Conservation (phyloP, 768 basidiomycete species). For the Clitopilus passeckerianus region DNA sequence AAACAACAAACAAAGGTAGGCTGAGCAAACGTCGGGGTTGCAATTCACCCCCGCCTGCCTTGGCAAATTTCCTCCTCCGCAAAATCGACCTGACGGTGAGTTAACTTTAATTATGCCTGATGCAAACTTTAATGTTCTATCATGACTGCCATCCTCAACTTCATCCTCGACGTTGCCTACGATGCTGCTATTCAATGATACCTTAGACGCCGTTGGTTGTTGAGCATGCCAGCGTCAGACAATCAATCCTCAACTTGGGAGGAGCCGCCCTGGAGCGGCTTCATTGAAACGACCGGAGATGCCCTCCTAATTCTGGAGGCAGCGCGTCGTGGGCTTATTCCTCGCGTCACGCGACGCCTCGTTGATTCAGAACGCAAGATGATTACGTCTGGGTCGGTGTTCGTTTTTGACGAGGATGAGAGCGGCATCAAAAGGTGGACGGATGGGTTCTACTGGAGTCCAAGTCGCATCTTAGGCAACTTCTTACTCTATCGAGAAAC, state of each 20-base stretch:
- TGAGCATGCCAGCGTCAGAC: neutral
- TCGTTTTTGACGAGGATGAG: slow-evolving; percentile 97
- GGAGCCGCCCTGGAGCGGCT: slow-evolving; percentile 89
- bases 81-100: slow-evolving; percentile 62
- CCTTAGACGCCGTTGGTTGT: neutral
- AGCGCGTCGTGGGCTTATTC: slow-evolving; percentile 83
- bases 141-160: slow-evolving; percentile 28
- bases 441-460: slow-evolving; percentile 96
- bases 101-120: slow-evolving; percentile 54
- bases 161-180: slow-evolving; percentile 17
- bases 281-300: slow-evolving; percentile 93
- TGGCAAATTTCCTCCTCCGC: slow-evolving; percentile 52
- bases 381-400: slow-evolving; percentile 91
- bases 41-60: slow-evolving; percentile 26
- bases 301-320: slow-evolving; percentile 97
- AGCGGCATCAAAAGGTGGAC: slow-evolving; percentile 98
- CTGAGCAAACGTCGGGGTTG: slow-evolving; percentile 31
- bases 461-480: slow-evolving; percentile 88
- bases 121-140: slow-evolving; percentile 56
- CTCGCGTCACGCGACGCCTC: slow-evolving; percentile 86
- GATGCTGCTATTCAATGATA: slow-evolving; percentile 17
- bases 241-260: slow-evolving; percentile 55
- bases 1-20: slow-evolving; percentile 26
- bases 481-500: slow-evolving; percentile 95
- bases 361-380: slow-evolving; percentile 90